Base-by-base conservation (phyloP, 2,329 filamentous ascomycete species). In the Cercospora berteroae region DNA sequence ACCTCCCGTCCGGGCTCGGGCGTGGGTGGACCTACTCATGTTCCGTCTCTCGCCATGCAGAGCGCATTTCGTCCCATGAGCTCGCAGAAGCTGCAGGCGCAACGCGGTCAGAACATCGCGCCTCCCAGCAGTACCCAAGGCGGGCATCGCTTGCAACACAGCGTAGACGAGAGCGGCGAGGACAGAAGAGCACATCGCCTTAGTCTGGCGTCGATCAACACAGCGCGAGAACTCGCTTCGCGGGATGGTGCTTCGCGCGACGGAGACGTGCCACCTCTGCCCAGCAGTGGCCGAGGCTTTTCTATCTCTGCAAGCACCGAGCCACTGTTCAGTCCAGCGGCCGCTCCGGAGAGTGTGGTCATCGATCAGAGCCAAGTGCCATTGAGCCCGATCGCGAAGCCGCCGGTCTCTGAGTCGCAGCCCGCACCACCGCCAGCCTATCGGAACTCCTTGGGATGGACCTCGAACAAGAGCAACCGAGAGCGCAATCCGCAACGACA, bases 11-110 rank as follows among this genome's bases (percentile, higher is more conserved):
- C 83, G 16, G 94, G 89, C 71, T 85, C 91, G 50, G 84, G 90
- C 56, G 64, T 73, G 36, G 93, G 90, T 77, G 63, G 55, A 23
- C 87, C 90, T 75, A 95, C 92, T 50, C 95, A 99, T 83, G 93
- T 96, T 20, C 94, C 95, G 1, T 93, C 91, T 1, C 83, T 99
- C 63, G 90, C 93, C 2, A 93, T 93, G 16, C 91, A 94, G 76
- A 94, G 92, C 63, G 98, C 99, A 82, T 97, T 96, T 77, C 90
- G 90, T 23, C 95, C 95, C 44, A 96, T 99, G 93, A 98, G 94
- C 81, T 96, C 94, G 25, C 93, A 97, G 78, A 90, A 93, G 78
- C 83, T 98, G 60, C 94, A 98, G 80, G 93, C 93, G 64, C 95
- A 98, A 80, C 86, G 94, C 78, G 89, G 89, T 70, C 87, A 83